phyloP scores from a whole-genome alignment of 495 filamentous ascomycete species.

The Cetradonia linearis region DNA sequence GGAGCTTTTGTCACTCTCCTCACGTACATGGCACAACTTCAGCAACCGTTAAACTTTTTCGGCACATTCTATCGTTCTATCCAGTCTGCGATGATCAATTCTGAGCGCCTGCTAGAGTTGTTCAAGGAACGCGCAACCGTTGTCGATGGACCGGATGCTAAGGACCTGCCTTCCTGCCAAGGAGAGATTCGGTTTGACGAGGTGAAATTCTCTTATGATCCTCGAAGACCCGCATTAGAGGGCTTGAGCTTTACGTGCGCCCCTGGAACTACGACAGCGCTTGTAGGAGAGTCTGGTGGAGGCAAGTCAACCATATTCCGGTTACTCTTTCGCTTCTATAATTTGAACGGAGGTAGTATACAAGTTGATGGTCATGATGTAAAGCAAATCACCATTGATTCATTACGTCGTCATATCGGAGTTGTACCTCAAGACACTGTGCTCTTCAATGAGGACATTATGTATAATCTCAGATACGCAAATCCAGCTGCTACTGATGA shows the following conservation, averaged over 20 bases:
- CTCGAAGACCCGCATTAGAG: constrained; percentile 73
- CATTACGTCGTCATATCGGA: constrained; percentile 79
- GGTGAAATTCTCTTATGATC: constrained; percentile 85
- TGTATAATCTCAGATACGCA: constrained; percentile 96
- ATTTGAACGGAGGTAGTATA: constrained; percentile 65
- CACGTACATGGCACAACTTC: constrained; percentile 85
- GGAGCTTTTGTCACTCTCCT: constrained; percentile 73
- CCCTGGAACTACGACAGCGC: constrained; percentile 86
- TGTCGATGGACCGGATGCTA: constrained; percentile 51
- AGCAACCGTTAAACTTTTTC: constrained; percentile 92
- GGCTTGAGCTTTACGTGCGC: constrained; percentile 70
- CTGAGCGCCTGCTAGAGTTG: constrained; percentile 85
- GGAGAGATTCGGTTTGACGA: constrained; percentile 78
- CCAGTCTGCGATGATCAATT: constrained; percentile 93
- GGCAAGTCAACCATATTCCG: constrained; percentile 98
- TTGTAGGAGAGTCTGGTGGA: constrained; percentile 92
- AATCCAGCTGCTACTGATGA: constrained; percentile 78
- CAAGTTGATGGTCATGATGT: constrained; percentile 77
- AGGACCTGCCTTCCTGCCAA: constrained; percentile 51
- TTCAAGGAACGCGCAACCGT: constrained; percentile 94
- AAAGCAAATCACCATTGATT: constrained; percentile 80
- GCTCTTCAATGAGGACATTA: constrained; percentile 91
- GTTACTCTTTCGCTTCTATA: constrained; percentile 91
- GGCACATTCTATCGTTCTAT: constrained; percentile 96
- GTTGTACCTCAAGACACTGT: constrained; percentile 96